Base-by-base conservation (phyloP, 2,329 filamentous ascomycete species). In the Pyricularia pennisetigena region DNA sequence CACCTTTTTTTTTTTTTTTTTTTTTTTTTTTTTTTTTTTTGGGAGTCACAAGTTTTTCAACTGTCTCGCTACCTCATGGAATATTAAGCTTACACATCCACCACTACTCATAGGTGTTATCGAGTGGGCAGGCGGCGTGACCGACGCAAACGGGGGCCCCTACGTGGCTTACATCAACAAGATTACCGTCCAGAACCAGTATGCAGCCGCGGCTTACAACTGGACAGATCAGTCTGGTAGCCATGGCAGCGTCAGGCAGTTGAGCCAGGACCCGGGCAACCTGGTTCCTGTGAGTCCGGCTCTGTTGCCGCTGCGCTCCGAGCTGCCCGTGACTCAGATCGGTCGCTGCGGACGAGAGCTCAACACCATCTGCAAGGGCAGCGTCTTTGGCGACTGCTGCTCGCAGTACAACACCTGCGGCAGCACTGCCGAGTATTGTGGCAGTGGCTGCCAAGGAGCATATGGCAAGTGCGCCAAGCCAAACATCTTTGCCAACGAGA, bases 41-140 rank as follows among this genome's bases (percentile, higher is more conserved):
- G 29, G 29, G 29, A 9, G 29, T 6, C 5, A 8, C 29, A 30
- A 9, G 9, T 9, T 30, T 30, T 9, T 30, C 29, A 8, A 30
- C 29, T 30, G 29, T 8, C 6, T 30, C n/a, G n/a, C 32, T 35
- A 16, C 12, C 12, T 16, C 32, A 16, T 3, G 6, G 7, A 14
- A 35, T 8, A 16, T 4, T 16, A 6, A 8, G 2, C 12, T 61
- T 6, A 29, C 23, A 8, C 1, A 20, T 28, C n/a, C 12, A 4
- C 4, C 1, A 16, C 4, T 26, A 10, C 23, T 5, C 28, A 4
- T 20, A 26, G 70, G 68, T 35, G 69, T 69, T 20, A 68, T 70
- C 23, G 54, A 67, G 61, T 71, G 70, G 70, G 70, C 70, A 4
- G 69, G 70, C 24, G 70, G 70, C 57, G 63, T 69, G 61, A 70